Conservation (phyloP, 192 early-diverging fungal species). For the Oehlia diaphana region DNA sequence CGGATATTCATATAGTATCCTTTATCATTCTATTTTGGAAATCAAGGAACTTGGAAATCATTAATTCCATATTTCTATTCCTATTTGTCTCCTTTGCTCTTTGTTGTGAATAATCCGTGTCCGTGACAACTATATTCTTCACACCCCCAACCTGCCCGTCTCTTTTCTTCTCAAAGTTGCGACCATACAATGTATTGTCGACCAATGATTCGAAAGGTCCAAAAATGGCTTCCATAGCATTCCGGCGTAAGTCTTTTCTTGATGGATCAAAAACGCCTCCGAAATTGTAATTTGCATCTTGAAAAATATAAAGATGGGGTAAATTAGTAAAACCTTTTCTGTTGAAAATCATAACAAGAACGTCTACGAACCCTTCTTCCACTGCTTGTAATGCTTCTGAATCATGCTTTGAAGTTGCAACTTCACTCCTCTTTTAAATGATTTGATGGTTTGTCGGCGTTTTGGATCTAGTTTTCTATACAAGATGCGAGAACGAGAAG, state of each 20-base stretch:
- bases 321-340: slow-evolving; percentile 1
- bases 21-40: slow-evolving; percentile 14
- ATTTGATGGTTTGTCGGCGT: slow-evolving; percentile 9
- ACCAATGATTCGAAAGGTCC: slow-evolving; percentile 17
- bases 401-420: slow-evolving; percentile 19
- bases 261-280: slow-evolving; percentile 24
- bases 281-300: slow-evolving; percentile 21
- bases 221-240: slow-evolving; percentile 19
- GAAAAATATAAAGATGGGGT: slow-evolving; percentile 1
- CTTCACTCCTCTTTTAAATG: slow-evolving; percentile 22
- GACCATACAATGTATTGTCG: slow-evolving; percentile 28
- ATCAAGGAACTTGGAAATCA: slow-evolving; percentile 17
- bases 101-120: background rate
- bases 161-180: slow-evolving; percentile 19
- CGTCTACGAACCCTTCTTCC: slow-evolving; percentile 9
- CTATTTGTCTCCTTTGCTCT: background rate
- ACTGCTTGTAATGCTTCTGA: slow-evolving; percentile 16
- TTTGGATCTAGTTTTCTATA: slow-evolving; percentile 14
- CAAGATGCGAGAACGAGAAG: slow-evolving; percentile 1
- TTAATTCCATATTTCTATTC: background rate
- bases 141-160: slow-evolving; percentile 20
- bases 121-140: slow-evolving; percentile 23
- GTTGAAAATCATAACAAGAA: background rate
- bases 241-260: slow-evolving; percentile 14
- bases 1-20: background rate